Evolutionary conservation across 345 rosid species (phyloP), one percentile per base, ranked within the genome.

Genomic region (Lumnitzera littorea): DNA sequence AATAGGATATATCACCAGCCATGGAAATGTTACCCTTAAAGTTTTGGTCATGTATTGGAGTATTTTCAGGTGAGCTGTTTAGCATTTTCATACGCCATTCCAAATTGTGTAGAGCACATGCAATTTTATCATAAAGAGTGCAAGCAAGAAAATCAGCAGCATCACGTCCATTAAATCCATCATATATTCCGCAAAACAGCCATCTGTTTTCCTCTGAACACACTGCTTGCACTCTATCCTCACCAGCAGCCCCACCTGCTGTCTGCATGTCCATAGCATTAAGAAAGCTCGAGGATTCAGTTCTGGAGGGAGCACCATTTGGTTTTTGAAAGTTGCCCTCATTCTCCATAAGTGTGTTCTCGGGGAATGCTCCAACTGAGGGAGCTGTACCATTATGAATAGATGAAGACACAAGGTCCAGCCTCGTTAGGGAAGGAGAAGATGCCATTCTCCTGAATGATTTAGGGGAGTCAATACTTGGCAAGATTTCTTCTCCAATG

Each of bases 211-310:
- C 67, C 47, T 68, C 67, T 5, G 72, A 52, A 29, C 67, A 68
- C 46, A 68, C 72, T 15, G 72, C 72, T 52, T 68, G 72, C 46
- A 68, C 72, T 57, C 72, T 57, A 29, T 68, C 72, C 67, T 68
- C 67, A 1, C 72, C 72, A 7, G 72, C 72, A 43, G 72, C 72
- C 17, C 72, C 72, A 24, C 72, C 72, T 1, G 72, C 72, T 31
- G 36, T 56, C 49, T 68, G 72, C 5, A 58, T 46, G 49, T 68
- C 67, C 67, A 68, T 31, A 0, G 43, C 62, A 50, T 68, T 57
- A 57, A 68, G 67, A 53, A 62, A 68, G 48, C 62, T 56, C 13
- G 67, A 62, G 36, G 63, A 68, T 11, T 68, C 72, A 11, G 58
- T 36, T 14, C 66, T 51, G 12, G 52, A 24, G 55, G 57, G 71